Conservation (phyloP, 371 early-diverging fungal species). For the Rhizopus microsporus region DNA sequence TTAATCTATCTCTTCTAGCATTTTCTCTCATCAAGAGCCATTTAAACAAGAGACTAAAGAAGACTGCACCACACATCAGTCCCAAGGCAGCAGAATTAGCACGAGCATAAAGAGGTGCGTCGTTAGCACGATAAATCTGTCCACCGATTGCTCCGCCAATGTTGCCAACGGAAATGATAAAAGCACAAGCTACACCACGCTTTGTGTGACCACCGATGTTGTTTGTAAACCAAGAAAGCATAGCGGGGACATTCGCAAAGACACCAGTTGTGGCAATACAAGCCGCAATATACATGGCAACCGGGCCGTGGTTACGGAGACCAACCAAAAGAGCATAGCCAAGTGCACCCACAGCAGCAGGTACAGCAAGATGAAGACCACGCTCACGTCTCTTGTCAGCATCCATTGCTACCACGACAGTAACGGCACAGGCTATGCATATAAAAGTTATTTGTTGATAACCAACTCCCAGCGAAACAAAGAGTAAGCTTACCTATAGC, state of each 20-base stretch:
- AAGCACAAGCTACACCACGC: constrained; percentile 61
- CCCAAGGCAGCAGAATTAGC: constrained; percentile 47
- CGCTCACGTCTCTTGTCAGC: constrained; percentile 67
- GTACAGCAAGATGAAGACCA: constrained; percentile 62
- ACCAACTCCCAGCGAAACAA: not conserved
- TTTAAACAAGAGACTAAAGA: constrained; percentile 47
- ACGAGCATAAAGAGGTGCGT: constrained; percentile 58
- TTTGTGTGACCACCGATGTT: constrained; percentile 69
- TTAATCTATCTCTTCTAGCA: constrained; percentile 54
- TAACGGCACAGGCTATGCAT: constrained; percentile 52
- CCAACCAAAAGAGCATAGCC: constrained; percentile 67
- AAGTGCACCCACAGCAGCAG: constrained; percentile 60
- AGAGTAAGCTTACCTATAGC: constrained; percentile 29
- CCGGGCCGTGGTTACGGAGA: constrained; percentile 30
- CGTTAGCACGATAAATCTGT: constrained; percentile 60
- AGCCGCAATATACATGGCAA: constrained; percentile 53
- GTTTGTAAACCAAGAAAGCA: constrained; percentile 64
- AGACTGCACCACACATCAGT: constrained; percentile 42
- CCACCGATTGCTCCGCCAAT: constrained; percentile 67
- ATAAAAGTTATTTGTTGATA: not conserved
- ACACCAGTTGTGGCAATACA: constrained; percentile 57
- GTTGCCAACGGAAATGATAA: constrained; percentile 65
- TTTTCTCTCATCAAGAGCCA: constrained; percentile 49
- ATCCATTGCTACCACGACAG: constrained; percentile 60
- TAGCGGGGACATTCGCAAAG: constrained; percentile 59